A percentile compares a stretch with the other conserved stretches of the same genome.
phyloP scores from a whole-genome alignment of 2,329 filamentous ascomycete genomes.

The Fusarium udum region DNA sequence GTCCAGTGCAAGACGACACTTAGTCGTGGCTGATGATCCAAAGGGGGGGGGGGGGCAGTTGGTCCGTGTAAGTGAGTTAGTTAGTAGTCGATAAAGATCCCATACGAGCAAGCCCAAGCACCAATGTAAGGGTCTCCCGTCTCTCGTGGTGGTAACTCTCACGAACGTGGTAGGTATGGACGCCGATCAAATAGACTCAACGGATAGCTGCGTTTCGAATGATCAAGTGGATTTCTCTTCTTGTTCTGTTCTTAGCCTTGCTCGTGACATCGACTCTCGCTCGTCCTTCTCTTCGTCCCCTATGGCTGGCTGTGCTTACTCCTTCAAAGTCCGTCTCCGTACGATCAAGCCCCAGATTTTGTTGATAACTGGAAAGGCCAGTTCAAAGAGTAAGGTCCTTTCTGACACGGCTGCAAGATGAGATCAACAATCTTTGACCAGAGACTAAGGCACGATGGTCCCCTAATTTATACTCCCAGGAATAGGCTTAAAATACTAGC shows the following conservation, averaged over 20 bases:
- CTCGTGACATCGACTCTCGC: conserved; percentile 17
- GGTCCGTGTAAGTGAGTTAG: background rate
- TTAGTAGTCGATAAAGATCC: conserved; percentile 11
- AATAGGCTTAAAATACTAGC: conserved; percentile 42
- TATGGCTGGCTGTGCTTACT: conserved; percentile 37
- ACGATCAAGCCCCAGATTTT: conserved; percentile 2
- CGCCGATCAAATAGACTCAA: conserved; percentile 24
- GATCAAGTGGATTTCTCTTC: conserved; percentile 26
- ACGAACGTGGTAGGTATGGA: conserved; percentile 25
- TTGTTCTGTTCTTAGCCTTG: conserved; percentile 36
- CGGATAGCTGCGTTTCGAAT: conserved; percentile 26
- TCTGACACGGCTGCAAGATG: conserved; percentile 42
- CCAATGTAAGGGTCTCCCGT: conserved; percentile 34
- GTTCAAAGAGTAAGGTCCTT: conserved; percentile 16
- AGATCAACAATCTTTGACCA: conserved; percentile 29
- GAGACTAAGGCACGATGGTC: conserved; percentile 28
- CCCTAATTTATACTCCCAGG: conserved; percentile 43
- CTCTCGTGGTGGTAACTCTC: conserved; percentile 19
- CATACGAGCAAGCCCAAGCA: conserved; percentile 27
- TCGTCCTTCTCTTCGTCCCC: conserved; percentile 27
- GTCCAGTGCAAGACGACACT: conserved; percentile 15
- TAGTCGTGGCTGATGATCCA: conserved; percentile 8
- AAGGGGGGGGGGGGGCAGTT: background rate
- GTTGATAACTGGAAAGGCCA: conserved; percentile 13
- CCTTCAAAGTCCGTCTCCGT: conserved; percentile 20